Conservation (phyloP, 2,329 filamentous ascomycete genomes). For the Fusarium keratoplasticum region DNA sequence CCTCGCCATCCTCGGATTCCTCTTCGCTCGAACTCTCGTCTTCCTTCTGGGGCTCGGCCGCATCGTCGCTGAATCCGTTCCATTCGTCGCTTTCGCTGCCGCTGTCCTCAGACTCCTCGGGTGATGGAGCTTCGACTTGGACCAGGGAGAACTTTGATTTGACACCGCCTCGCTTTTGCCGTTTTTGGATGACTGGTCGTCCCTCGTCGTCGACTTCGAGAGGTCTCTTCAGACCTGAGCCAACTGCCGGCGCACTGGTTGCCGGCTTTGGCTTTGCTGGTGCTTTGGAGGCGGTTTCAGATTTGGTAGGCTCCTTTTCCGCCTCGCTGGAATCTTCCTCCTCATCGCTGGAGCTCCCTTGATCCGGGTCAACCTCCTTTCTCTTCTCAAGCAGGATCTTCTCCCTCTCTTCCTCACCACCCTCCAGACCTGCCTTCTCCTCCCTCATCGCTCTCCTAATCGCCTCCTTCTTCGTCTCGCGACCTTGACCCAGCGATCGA, state of each 20-base stretch:
- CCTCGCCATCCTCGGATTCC: constrained; percentile 40
- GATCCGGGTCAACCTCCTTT: constrained; percentile 44
- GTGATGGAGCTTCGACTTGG: constrained; percentile 53
- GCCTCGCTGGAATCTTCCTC: constrained; percentile 21
- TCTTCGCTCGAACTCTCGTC: constrained; percentile 42
- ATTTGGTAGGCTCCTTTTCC: neutral
- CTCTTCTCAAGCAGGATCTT: constrained; percentile 64
- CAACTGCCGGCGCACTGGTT: constrained; percentile 54
- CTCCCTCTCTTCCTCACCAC: constrained; percentile 62
- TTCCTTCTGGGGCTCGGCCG: constrained; percentile 46
- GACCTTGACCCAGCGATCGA: constrained; percentile 78
- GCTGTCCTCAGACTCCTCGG: constrained; percentile 48
- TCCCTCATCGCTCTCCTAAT: constrained; percentile 73
- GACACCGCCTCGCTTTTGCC: constrained; percentile 77
- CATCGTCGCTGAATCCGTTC: constrained; percentile 69
- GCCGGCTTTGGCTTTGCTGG: constrained; percentile 11
- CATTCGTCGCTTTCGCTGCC: constrained; percentile 61
- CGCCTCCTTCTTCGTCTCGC: constrained; percentile 78
- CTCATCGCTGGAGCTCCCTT: constrained; percentile 39
- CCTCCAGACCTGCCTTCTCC: constrained; percentile 70
- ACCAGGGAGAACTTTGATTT: constrained; percentile 64
- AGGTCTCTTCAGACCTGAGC: constrained; percentile 88
- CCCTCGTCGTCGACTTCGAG: constrained; percentile 84
- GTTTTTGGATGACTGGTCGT: constrained; percentile 83
- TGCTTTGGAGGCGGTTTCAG: neutral